Evolutionary conservation across 2,329 filamentous ascomycete species (phyloP), one percentile per base, ranked within the genome.

Genomic region (Aspergillus brunneoviolaceus): DNA sequence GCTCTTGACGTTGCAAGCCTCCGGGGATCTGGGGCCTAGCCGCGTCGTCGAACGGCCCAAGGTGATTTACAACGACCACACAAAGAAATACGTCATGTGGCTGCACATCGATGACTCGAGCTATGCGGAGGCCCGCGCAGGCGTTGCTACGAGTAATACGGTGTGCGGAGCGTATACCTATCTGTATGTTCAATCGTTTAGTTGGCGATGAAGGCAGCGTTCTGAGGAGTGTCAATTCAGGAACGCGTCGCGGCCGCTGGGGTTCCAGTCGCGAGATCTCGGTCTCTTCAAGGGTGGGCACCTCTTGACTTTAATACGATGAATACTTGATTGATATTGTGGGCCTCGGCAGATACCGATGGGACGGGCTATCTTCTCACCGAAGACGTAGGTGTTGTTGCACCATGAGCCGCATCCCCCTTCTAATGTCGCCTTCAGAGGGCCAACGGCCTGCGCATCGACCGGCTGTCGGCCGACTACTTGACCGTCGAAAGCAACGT

Each of bases 41-140:
- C 82, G 87, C 2, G 80, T 90, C 11, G 83, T 90, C 2, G 87
- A 90, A 72, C 77, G 88, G 21, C 88, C 88, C 2, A 89, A 90
- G 73, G 82, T 90, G 4, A 82, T 90, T 5, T 89, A 85, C 76
- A 90, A 90, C 64, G 83, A 85, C 14, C 75, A 76, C n/a, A 89
- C 87, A 0, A 67, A 72, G 5, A 85, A 86, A 63, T 90, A 87
- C 71, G 87, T 90, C n/a, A 75, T 90, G 71, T 89, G 85, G 78
- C 80, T 89, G 78, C 87, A 90, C 68, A 88, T 89, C 52, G 87
- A 90, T 68, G 81, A 77, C 58, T 77, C 77, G 31, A 80, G 80
- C 68, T 90, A 90, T 65, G 80, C 79, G 1, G 87, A 89, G 39
- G 88, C 87, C 0, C 85, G 83, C 58, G 85, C 87, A 1, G 88